Conservation (phyloP, 2,329 filamentous ascomycete species). For the Orbilia quercus region DNA sequence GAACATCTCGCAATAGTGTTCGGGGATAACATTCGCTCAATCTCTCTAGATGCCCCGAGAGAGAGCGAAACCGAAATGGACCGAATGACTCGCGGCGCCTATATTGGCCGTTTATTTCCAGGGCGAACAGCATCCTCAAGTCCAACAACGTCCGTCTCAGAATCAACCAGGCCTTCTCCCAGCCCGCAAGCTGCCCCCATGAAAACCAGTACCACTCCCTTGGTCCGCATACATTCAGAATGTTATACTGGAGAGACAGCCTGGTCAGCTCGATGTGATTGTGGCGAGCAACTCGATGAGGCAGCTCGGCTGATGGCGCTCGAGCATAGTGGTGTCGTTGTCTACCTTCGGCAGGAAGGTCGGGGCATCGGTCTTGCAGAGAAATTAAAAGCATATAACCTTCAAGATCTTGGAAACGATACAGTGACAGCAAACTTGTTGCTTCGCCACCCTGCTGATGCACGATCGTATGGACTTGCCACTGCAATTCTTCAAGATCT, state of each 20-base stretch:
- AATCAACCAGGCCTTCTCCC: conserved; percentile 18
- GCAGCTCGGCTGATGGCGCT: conserved; percentile 91
- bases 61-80: conserved; percentile 86
- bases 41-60: conserved; percentile 75
- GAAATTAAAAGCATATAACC: conserved; percentile 97
- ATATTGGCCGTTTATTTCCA: conserved; percentile 86
- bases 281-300: conserved; percentile 96
- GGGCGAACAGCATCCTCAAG: conserved; percentile 73
- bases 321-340: conserved; percentile 80
- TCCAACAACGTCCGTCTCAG: not conserved
- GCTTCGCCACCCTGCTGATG: conserved; percentile 91
- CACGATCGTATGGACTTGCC: conserved; percentile 92
- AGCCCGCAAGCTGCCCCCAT: conserved; percentile 46
- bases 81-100: conserved; percentile 93
- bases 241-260: conserved; percentile 99
- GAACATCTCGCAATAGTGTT: conserved; percentile 98
- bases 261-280: conserved; percentile 97
- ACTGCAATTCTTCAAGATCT: conserved; percentile 93
- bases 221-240: conserved; percentile 96
- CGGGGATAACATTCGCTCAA: conserved; percentile 81
- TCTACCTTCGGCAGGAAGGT: conserved; percentile 95
- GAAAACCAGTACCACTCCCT: conserved; percentile 67
- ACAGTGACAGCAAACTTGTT: conserved; percentile 96
- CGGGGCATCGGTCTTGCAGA: conserved; percentile 93
- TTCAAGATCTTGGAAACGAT: conserved; percentile 96